These are phyloP conservation scores for Salix arbutifolia DNA, from an alignment of 345 rosid genomes.

Conservation along the genomic window DNA sequence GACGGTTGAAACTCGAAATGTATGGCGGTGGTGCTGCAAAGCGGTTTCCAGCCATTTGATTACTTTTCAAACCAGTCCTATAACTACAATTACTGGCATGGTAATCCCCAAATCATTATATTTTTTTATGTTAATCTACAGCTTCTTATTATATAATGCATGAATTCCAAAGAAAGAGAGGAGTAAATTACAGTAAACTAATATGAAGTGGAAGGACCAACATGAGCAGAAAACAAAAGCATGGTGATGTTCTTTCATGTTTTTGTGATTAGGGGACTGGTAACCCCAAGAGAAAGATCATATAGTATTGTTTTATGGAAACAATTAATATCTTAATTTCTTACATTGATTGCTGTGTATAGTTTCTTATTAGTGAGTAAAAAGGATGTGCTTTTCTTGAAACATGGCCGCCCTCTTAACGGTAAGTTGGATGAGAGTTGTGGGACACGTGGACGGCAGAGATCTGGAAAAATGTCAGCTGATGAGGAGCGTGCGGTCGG, in stretches of 20 bases:
- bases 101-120: background rate
- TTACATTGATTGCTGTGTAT: background rate
- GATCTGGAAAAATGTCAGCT: constrained; percentile 14
- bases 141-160: no score
- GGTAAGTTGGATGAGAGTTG: background rate
- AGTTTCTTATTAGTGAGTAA: background rate
- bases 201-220: background rate
- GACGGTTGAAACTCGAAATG: constrained; percentile 8
- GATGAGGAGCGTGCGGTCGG: background rate
- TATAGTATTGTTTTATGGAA: background rate
- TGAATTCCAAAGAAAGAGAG: no score
- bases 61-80: background rate
- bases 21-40: background rate
- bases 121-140: no score
- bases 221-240: background rate
- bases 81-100: background rate
- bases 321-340: background rate
- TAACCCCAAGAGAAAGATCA: background rate
- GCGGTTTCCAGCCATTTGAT: background rate
- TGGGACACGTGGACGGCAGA: constrained; percentile 21
- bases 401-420: constrained; percentile 16
- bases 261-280: background rate
- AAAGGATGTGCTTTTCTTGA: background rate
- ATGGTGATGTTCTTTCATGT: background rate
- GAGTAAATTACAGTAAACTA: no score